Evolutionary conservation across 2,329 filamentous ascomycete genomes (phyloP), one percentile per base, ranked within the genome.

Genomic region (Trichoderma asperellum): DNA sequence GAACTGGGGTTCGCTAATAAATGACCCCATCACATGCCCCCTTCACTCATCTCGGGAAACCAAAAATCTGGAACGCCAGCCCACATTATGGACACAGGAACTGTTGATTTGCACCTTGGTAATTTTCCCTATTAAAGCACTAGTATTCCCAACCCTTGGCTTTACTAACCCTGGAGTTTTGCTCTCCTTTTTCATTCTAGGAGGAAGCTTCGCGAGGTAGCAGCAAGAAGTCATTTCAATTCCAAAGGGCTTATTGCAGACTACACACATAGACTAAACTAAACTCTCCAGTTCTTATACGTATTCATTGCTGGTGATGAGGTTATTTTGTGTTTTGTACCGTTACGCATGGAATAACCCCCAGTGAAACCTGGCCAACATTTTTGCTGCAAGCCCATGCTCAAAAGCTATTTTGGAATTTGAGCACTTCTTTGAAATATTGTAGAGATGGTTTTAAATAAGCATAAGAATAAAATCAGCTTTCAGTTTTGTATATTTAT

Each of bases 1-100:
- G 21, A 64, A 11, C 61, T n/a, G 58, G 63, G 52, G 35, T 66
- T 66, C 37, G 37, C 53, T 66, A 58, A 65, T 66, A 58, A 65
- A 49, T 53, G 53, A 53, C 29, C 63, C 53, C 58, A 47, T 56
- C 53, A 49, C 16, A 43, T 32, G 18, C 35, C 53, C 37, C 29
- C 47, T 37, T 43, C 55, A 18, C 27, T 40, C 29, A 24, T 29
- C 29, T 67, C 53, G 35, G 49, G n/a, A 35, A 24, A 35, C 35
- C 57, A 14, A 43, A 59, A n/a, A 40, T 47, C 37, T 35, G 27
- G 53, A n/a, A 49, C 55, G 21, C 40, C 55, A 37, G 40, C 63
- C 63, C 55, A 59, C 53, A 58, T 43, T 40, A 47, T 52, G 63
- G 63, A 43, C 10, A 58, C 49, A 37, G 55, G 62, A 29, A 2